A percentile compares a stretch with the other conserved stretches of the same genome.
Evolutionary conservation across 345 rosid genomes (phyloP).

Genomic region (Clarkia xantiana): DNA sequence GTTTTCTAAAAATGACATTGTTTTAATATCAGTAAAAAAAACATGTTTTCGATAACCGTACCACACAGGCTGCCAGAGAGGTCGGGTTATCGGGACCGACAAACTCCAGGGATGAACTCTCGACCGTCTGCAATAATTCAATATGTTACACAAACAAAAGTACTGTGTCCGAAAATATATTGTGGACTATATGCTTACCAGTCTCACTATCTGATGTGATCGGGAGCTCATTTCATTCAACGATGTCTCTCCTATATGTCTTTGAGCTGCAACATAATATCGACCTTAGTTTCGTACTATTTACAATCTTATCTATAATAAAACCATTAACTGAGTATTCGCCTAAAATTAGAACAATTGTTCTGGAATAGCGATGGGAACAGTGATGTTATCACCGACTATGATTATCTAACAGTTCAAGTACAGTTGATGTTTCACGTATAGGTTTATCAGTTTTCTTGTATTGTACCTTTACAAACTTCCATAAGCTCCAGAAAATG

Average conservation of each 20-base stretch:
- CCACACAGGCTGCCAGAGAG: constrained; percentile 65
- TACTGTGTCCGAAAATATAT: not conserved
- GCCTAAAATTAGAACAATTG: too few relatives aligned
- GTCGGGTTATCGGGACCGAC: constrained; percentile 29
- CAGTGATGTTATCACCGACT: too few relatives aligned
- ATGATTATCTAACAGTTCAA: too few relatives aligned
- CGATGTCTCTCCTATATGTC: constrained; percentile 76
- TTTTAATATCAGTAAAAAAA: too few relatives aligned
- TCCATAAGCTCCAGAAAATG: constrained; percentile 61
- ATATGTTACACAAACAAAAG: constrained; percentile 1
- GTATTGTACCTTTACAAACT: constrained; percentile 64
- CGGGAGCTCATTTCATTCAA: constrained; percentile 79
- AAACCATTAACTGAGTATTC: too few relatives aligned
- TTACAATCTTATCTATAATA: too few relatives aligned
- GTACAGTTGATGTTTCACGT: too few relatives aligned
- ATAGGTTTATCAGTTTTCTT: too few relatives aligned
- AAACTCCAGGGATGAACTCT: constrained; percentile 50
- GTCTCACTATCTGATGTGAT: constrained; percentile 80
- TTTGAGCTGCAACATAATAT: constrained; percentile 46
- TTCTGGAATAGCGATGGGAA: too few relatives aligned
- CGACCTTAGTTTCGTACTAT: too few relatives aligned
- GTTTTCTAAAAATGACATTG: too few relatives aligned
- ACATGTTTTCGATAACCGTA: too few relatives aligned
- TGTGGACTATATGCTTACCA: constrained; percentile 24
- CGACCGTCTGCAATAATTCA: constrained; percentile 49